Conservation (phyloP, 805 yeast species). For the Saccharomycopsis sp. region DNA sequence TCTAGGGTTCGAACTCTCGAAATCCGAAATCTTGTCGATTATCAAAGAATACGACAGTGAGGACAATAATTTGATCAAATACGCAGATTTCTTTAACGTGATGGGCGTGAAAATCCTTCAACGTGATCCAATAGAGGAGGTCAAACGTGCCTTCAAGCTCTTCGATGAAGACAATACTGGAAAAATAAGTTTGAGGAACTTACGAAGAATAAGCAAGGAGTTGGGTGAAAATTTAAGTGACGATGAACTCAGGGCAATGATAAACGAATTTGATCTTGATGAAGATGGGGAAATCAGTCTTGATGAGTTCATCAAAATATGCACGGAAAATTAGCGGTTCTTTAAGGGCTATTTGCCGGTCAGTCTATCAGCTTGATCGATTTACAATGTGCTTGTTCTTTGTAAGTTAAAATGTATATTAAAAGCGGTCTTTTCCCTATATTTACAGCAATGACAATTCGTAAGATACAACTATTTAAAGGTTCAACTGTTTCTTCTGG, state of each 20-base stretch:
- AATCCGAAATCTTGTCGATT: slow-evolving; percentile 66
- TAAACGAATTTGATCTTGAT: slow-evolving; percentile 92
- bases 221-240: slow-evolving; percentile 88
- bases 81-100: slow-evolving; percentile 73
- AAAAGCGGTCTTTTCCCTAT: too few relatives aligned
- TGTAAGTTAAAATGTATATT: neutral
- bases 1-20: slow-evolving; percentile 77
- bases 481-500: slow-evolving; percentile 18
- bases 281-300: slow-evolving; percentile 93
- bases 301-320: slow-evolving; percentile 83
- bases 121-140: slow-evolving; percentile 90
- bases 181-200: slow-evolving; percentile 70
- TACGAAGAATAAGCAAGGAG: slow-evolving; percentile 86
- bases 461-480: neutral
- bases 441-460: neutral
- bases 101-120: slow-evolving; percentile 77
- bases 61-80: slow-evolving; percentile 62
- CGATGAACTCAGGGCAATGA: slow-evolving; percentile 93
- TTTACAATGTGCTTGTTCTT: too few relatives aligned
- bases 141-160: slow-evolving; percentile 78
- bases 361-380: too few relatives aligned
- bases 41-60: slow-evolving; percentile 79
- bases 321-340: slow-evolving; percentile 52
- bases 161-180: slow-evolving; percentile 90
- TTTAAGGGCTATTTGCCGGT: neutral